Evolutionary conservation across 768 basidiomycete genomes (phyloP), one percentile per base, ranked within the genome.

Genomic region (Suillus spraguei): DNA sequence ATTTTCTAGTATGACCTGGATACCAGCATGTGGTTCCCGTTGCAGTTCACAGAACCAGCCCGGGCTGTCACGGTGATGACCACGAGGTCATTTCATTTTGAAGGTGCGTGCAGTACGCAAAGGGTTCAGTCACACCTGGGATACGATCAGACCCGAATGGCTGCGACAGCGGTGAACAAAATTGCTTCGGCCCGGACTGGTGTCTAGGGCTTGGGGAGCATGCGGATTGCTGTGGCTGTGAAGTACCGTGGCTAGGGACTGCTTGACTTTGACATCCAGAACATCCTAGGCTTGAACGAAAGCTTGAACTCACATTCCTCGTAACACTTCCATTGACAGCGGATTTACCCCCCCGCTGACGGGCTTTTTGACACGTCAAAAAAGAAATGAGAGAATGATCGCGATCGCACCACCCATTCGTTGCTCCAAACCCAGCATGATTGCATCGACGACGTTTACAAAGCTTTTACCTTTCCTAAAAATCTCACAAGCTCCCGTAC

Each of bases 401-500:
- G 17, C 20, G 32, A 53, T 53, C 32, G 28, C 28, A 33, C 6
- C 49, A 50, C 28, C 24, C 36, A 39, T 56, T 56, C 16, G 16
- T 35, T 8, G 17, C 38, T 10, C 59, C 28, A 60, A 38, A n/a
- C n/a, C 22, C 5, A 16, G 55, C 6, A 58, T 56, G 16, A 22
- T 56, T 22, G 38, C 38, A 41, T 11, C 22, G 22, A 5, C 22
- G 3, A 24, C 22, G 5, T 17, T 17, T 58, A 39, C 55, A 41
- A 39, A 41, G 24, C 24, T 22, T 22, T 62, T 11, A 75, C 66
- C 62, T 69, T 74, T 2, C 60, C 69, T 64, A 84, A 68, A 67
- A 87, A 86, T 35, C 70, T 63, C 58, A 79, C 56, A 60, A 87
- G 61, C 58, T 76, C 72, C 22, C 73, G 53, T 8, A 84, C 70